These are phyloP conservation scores for Rubus idaeus DNA, from an alignment of 306 rosid genomes.

Conservation along the genomic window DNA sequence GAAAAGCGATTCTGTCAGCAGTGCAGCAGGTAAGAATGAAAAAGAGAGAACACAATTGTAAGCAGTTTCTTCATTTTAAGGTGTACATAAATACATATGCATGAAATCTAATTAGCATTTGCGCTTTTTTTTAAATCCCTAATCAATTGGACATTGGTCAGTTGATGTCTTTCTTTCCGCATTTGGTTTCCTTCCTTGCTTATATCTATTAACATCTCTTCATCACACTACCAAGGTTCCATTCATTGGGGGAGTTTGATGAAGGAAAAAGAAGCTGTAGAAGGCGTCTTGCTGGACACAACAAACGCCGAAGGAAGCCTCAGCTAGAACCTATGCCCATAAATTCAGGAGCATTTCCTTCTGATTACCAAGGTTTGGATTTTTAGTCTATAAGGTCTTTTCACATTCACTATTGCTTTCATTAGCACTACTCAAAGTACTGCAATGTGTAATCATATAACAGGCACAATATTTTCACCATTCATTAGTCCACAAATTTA, in stretches of 20 bases:
- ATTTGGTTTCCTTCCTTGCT: neutral
- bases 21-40: conserved; percentile 72
- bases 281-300: conserved; percentile 86
- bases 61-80: conserved; percentile 7
- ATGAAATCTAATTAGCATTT: neutral
- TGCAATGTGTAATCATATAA: neutral
- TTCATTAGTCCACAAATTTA: conserved; percentile 31
- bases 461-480: conserved; percentile 39
- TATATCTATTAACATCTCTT: neutral
- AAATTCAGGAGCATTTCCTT: conserved; percentile 51
- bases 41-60: neutral
- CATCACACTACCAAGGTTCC: conserved; percentile 53
- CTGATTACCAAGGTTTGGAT: conserved; percentile 55
- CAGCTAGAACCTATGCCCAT: conserved; percentile 60
- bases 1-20: conserved; percentile 93
- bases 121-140: neutral
- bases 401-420: neutral
- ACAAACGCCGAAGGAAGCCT: conserved; percentile 78
- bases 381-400: neutral
- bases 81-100: neutral
- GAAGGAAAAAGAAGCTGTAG: conserved; percentile 88
- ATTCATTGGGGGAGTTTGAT: conserved; percentile 80
- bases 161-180: neutral
- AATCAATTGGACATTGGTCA: neutral
- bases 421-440: neutral